Conservation (phyloP, 805 yeast genomes). For the Cephaloascus fragrans region DNA sequence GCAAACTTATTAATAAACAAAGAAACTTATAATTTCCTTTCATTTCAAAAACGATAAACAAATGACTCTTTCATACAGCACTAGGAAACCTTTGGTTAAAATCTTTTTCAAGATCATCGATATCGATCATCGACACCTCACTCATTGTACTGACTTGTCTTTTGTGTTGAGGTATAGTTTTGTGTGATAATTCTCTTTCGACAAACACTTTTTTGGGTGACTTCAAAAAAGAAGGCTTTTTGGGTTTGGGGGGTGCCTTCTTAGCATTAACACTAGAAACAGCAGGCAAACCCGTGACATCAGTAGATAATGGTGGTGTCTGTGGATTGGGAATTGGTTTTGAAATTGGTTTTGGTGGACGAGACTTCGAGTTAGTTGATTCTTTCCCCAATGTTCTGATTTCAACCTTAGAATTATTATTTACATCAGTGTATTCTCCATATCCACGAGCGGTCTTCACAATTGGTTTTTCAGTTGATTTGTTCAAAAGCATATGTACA, state of each 20-base stretch:
- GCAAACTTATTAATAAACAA: no score
- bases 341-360: constrained; percentile 1
- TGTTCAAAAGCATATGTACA: constrained; percentile 38
- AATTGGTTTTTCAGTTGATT: constrained; percentile 33
- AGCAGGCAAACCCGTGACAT: constrained; percentile 2
- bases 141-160: constrained; percentile 20
- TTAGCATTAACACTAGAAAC: constrained; percentile 3
- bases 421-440: constrained; percentile 56
- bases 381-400: no score
- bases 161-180: neutral
- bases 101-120: constrained; percentile 49
- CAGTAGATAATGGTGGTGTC: constrained; percentile 1
- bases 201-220: constrained; percentile 13
- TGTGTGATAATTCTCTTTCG: constrained; percentile 14
- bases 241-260: constrained; percentile 50
- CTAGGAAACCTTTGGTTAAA: constrained; percentile 55
- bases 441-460: constrained; percentile 70
- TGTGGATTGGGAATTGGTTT: constrained; percentile 3
- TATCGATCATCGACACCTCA: constrained; percentile 37
- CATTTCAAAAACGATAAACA: no score
- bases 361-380: neutral
- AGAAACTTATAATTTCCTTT: no score
- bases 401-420: no score
- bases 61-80: constrained; percentile 40
- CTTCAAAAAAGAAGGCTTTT: constrained; percentile 48